Evolutionary conservation across 2,329 filamentous ascomycete genomes (phyloP).

Genomic region (Cytospora mali): DNA sequence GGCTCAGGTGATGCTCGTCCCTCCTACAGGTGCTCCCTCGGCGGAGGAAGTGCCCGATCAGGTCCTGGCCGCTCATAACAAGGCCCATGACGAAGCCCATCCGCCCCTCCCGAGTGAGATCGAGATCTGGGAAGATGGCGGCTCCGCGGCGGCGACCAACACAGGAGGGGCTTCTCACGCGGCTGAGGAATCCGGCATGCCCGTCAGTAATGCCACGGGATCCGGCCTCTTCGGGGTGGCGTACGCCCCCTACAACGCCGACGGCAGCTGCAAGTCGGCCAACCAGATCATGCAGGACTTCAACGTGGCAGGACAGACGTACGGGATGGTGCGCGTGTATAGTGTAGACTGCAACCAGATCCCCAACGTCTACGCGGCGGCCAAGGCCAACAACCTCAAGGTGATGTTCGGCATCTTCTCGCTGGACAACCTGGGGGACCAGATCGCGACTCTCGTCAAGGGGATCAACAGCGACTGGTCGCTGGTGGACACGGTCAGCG

Average conservation of each 20-base stretch:
- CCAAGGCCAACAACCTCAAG: constrained; percentile 65
- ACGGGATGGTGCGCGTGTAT: constrained; percentile 73
- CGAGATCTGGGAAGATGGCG: neutral
- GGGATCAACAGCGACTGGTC: constrained; percentile 68
- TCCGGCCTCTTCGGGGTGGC: constrained; percentile 45
- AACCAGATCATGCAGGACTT: constrained; percentile 68
- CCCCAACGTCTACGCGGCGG: constrained; percentile 61
- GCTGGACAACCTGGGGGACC: constrained; percentile 55
- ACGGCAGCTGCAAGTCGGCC: constrained; percentile 67
- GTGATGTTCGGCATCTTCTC: constrained; percentile 77
- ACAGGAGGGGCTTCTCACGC: neutral
- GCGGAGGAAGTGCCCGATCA: neutral
- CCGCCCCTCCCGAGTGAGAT: neutral
- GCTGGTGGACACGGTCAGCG: constrained; percentile 68
- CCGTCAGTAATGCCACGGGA: constrained; percentile 19
- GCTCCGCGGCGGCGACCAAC: too few species aligned
- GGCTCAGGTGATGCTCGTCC: constrained; percentile 40
- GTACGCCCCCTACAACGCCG: constrained; percentile 53
- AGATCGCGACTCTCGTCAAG: constrained; percentile 63
- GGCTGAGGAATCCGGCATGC: neutral
- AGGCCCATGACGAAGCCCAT: neutral
- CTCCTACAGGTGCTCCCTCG: constrained; percentile 25
- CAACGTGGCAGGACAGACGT: constrained; percentile 52
- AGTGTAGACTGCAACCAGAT: constrained; percentile 80
- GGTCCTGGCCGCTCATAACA: too few species aligned